A percentile compares a stretch with the other conserved stretches of the same genome.
These are phyloP conservation scores for Fusarium neocosmosporiellum DNA, from an alignment of 2,329 filamentous ascomycete genomes.

Conservation along the genomic window DNA sequence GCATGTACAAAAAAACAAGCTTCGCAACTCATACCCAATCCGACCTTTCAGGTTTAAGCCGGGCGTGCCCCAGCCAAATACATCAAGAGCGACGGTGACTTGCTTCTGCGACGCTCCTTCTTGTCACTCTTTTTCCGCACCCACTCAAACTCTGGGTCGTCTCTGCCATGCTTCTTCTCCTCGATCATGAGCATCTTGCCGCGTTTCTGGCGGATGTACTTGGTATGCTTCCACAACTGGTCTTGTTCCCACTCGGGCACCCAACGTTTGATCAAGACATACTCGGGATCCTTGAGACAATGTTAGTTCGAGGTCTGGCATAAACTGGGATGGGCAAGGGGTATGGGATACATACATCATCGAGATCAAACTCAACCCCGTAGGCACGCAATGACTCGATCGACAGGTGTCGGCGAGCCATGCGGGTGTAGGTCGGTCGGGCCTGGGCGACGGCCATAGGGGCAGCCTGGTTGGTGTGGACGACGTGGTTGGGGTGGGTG, in stretches of 20 bases:
- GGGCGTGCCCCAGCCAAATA: conserved; percentile 66
- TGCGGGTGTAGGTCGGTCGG: conserved; percentile 71
- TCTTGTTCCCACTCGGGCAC: conserved; percentile 78
- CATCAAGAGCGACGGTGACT: conserved; percentile 67
- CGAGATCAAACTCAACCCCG: conserved; percentile 67
- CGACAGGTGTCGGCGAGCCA: conserved; percentile 70
- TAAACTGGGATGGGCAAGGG: background rate
- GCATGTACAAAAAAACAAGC: background rate
- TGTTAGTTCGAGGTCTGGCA: conserved; percentile 47
- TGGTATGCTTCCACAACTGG: conserved; percentile 78
- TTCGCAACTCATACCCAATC: conserved; percentile 3
- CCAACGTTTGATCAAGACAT: conserved; percentile 78
- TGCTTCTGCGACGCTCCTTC: conserved; percentile 63
- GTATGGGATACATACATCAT: conserved; percentile 58
- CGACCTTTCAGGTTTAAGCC: conserved; percentile 40
- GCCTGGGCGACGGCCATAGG: conserved; percentile 9
- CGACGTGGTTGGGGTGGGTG: background rate
- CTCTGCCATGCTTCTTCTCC: conserved; percentile 55
- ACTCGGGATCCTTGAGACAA: conserved; percentile 69
- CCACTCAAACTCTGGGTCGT: conserved; percentile 64
- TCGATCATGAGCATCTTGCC: conserved; percentile 61
- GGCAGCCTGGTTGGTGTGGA: conserved; percentile 9
- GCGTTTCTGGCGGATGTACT: conserved; percentile 68
- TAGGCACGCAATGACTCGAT: conserved; percentile 69
- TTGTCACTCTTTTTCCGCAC: conserved; percentile 67